phyloP scores from a whole-genome alignment of 352 stramenopile genomes.

The Phytophthora tentaculata region DNA sequence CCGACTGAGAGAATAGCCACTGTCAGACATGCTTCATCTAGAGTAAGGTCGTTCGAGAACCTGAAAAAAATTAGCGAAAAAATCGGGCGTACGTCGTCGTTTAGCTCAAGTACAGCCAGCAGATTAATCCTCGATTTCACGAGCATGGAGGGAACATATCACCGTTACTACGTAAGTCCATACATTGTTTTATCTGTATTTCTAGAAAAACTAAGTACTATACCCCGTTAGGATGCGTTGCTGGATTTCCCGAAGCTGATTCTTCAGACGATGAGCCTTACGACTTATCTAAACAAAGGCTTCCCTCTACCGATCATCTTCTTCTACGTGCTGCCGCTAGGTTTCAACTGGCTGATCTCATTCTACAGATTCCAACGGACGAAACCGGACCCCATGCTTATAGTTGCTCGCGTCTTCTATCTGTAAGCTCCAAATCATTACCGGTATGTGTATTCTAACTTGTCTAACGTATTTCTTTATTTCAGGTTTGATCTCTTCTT shows the following conservation, averaged over 20 bases:
- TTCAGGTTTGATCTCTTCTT: constrained; percentile 61
- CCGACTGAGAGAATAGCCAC: background rate
- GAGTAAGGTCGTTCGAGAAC: constrained; percentile 14
- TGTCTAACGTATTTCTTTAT: constrained; percentile 7
- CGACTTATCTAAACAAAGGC: constrained; percentile 45
- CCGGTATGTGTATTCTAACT: background rate
- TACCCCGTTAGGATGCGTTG: constrained; percentile 32
- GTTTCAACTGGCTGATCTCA: constrained; percentile 53
- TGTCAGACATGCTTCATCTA: background rate
- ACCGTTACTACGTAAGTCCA: constrained; percentile 46
- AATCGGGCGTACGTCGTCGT: constrained; percentile 17
- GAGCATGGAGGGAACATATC: constrained; percentile 43
- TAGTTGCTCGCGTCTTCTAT: constrained; percentile 50
- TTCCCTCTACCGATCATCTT: constrained; percentile 48
- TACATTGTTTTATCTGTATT: background rate
- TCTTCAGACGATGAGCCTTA: constrained; percentile 48
- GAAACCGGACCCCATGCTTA: constrained; percentile 32
- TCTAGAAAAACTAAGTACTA: background rate
- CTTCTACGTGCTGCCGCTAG: constrained; percentile 47
- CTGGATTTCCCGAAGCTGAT: constrained; percentile 49
- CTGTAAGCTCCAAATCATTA: constrained; percentile 25
- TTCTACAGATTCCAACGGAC: constrained; percentile 60
- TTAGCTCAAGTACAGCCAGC: constrained; percentile 17
- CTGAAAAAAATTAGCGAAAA: constrained; percentile 16
- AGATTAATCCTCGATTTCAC: constrained; percentile 39